Percentiles rank a stretch among this genome's conserved stretches.
phyloP scores from a whole-genome alignment of 1,139 yeast species.

The Pichia sp. region DNA sequence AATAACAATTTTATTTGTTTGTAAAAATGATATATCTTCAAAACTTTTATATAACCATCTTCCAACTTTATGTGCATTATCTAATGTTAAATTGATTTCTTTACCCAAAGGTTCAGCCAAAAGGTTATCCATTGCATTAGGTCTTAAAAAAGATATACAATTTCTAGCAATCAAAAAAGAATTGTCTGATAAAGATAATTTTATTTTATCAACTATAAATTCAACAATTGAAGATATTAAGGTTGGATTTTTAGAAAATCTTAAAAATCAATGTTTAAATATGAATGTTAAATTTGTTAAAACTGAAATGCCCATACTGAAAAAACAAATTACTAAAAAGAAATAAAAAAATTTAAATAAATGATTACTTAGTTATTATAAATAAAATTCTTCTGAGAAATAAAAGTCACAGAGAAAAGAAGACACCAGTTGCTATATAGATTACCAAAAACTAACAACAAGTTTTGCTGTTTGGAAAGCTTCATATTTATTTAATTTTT shows the following conservation, averaged over 20 bases:
- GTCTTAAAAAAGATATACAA: constrained; percentile 17
- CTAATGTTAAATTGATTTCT: constrained; percentile 50
- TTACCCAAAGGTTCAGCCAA: constrained; percentile 45
- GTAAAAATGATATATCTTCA: constrained; percentile 48
- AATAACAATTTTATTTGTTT: constrained; percentile 44
- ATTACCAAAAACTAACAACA: background rate
- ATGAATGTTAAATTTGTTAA: constrained; percentile 37
- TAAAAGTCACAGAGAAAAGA: no score
- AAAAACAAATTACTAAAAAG: constrained; percentile 23
- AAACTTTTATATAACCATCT: constrained; percentile 43
- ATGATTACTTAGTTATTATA: background rate
- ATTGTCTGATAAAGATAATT: constrained; percentile 10
- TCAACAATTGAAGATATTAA: constrained; percentile 34
- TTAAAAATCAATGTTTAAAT: constrained; percentile 25
- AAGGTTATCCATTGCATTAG: constrained; percentile 34
- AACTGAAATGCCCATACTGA: constrained; percentile 38
- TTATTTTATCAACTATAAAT: constrained; percentile 32
- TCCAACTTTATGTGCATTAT: constrained; percentile 45
- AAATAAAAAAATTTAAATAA: background rate
- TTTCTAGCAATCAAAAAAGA: constrained; percentile 24
- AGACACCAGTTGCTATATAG: no score
- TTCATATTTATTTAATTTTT: no score
- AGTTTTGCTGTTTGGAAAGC: background rate
- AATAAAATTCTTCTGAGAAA: no score
- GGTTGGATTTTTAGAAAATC: constrained; percentile 40